Percentiles rank a stretch among this genome's conserved stretches.
These are phyloP conservation scores for Arachnomyces sp. DNA, from an alignment of 2,329 filamentous ascomycete genomes.

Conservation along the genomic window DNA sequence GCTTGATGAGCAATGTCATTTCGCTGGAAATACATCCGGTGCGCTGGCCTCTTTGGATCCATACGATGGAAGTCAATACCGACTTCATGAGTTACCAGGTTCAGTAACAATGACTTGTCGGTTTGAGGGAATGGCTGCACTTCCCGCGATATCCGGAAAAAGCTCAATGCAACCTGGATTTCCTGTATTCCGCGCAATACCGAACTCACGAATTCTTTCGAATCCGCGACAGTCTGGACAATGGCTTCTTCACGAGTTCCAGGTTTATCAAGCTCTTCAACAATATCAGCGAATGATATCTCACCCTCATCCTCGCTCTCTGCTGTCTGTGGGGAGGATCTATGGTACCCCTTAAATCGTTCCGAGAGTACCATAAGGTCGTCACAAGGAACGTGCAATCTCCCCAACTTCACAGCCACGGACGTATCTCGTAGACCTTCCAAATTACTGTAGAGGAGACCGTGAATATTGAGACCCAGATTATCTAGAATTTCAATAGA, in stretches of 20 bases:
- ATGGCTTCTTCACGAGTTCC: conserved; percentile 60
- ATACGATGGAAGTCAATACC: conserved; percentile 86
- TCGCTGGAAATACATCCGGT: conserved; percentile 95
- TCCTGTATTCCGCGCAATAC: conserved; percentile 89
- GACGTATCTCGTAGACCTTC: conserved; percentile 86
- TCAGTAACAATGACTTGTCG: conserved; percentile 67
- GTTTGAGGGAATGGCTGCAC: conserved; percentile 59
- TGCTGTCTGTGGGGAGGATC: conserved; percentile 25
- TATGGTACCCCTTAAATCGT: conserved; percentile 27
- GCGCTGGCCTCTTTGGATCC: conserved; percentile 84
- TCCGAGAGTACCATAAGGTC: conserved; percentile 53
- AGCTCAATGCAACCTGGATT: conserved; percentile 89
- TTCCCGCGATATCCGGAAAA: conserved; percentile 75
- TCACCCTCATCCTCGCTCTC: conserved; percentile 44
- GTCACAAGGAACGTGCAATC: conserved; percentile 83
- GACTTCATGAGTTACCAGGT: conserved; percentile 91
- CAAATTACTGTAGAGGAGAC: conserved; percentile 73
- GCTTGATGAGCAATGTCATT: conserved; percentile 93
- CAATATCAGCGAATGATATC: conserved; percentile 61
- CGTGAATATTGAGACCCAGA: conserved; percentile 81
- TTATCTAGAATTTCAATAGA: conserved; percentile 84
- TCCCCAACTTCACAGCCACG: conserved; percentile 80
- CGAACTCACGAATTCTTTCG: conserved; percentile 83
- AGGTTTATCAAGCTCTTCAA: conserved; percentile 63
- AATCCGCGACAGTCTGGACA: conserved; percentile 79